These are phyloP conservation scores for Exophiala dermatitidis DNA, from an alignment of 2,329 filamentous ascomycete genomes.

Conservation along the genomic window DNA sequence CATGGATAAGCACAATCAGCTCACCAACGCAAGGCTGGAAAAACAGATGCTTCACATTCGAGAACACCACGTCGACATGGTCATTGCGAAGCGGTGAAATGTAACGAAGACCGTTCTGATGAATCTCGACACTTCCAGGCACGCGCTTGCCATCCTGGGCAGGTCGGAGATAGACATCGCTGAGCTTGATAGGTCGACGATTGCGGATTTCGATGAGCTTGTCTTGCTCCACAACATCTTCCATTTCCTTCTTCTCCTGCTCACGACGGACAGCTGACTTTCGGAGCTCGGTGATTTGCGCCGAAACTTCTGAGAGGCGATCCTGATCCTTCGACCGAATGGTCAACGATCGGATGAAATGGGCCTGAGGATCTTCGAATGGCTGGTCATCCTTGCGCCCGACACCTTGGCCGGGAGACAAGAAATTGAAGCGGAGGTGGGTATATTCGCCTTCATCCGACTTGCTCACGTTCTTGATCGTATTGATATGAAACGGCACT, in stretches of 20 bases:
- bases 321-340: constrained; percentile 86
- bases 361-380: constrained; percentile 90
- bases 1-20: constrained; percentile 94
- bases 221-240: constrained; percentile 97
- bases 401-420: constrained; percentile 94
- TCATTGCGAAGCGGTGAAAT: constrained; percentile 71
- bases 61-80: constrained; percentile 91
- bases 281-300: constrained; percentile 92
- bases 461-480: constrained; percentile 98
- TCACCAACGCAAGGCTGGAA: constrained; percentile 97
- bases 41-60: constrained; percentile 96
- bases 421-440: constrained; percentile 91
- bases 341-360: constrained; percentile 92
- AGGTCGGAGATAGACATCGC: constrained; percentile 92
- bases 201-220: constrained; percentile 93
- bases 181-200: constrained; percentile 79
- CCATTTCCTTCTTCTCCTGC: constrained; percentile 98
- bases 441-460: constrained; percentile 92
- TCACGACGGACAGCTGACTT: constrained; percentile 86
- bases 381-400: constrained; percentile 95
- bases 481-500: constrained; percentile 95
- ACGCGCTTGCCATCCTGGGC: constrained; percentile 96
- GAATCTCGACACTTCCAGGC: constrained; percentile 90
- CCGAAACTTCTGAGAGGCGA: constrained; percentile 82
- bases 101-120: constrained; percentile 98